These are phyloP conservation scores for Clavispora vitiphila DNA, from an alignment of 805 yeast genomes.

Conservation along the genomic window DNA sequence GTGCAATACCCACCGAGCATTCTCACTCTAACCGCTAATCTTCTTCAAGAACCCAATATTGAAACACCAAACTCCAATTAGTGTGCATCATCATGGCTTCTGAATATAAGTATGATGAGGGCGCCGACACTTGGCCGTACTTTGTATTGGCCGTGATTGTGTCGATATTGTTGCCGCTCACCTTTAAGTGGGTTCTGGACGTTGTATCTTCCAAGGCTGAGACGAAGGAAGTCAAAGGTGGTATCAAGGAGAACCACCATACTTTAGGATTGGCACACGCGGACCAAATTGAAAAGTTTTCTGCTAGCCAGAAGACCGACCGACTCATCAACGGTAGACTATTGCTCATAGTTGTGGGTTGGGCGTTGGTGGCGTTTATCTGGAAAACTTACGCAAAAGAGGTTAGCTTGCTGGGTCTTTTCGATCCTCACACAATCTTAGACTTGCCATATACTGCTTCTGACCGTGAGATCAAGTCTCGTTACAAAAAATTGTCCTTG, in stretches of 20 bases:
- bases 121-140: constrained; percentile 90
- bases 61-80: neutral
- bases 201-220: constrained; percentile 14
- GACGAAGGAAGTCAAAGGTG: constrained; percentile 25
- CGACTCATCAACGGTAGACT: constrained; percentile 36
- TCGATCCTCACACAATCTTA: constrained; percentile 89
- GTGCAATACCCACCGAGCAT: neutral
- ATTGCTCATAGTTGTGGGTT: constrained; percentile 44
- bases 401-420: constrained; percentile 45
- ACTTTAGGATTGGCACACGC: constrained; percentile 24
- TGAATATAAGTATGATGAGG: constrained; percentile 79
- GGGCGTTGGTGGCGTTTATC: constrained; percentile 49
- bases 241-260: constrained; percentile 27
- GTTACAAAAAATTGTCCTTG: constrained; percentile 81
- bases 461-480: constrained; percentile 74
- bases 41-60: neutral
- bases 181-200: constrained; percentile 31
- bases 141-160: constrained; percentile 70
- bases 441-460: constrained; percentile 63
- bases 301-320: constrained; percentile 23
- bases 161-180: constrained; percentile 63
- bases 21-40: neutral
- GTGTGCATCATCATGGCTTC: constrained; percentile 27
- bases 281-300: constrained; percentile 20
- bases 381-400: constrained; percentile 36